Percentiles rank a stretch among this genome's conserved stretches.
These are phyloP conservation scores for Rhynchospora pubera DNA, from an alignment of 176 grass and related monocot genomes.

Conservation along the genomic window DNA sequence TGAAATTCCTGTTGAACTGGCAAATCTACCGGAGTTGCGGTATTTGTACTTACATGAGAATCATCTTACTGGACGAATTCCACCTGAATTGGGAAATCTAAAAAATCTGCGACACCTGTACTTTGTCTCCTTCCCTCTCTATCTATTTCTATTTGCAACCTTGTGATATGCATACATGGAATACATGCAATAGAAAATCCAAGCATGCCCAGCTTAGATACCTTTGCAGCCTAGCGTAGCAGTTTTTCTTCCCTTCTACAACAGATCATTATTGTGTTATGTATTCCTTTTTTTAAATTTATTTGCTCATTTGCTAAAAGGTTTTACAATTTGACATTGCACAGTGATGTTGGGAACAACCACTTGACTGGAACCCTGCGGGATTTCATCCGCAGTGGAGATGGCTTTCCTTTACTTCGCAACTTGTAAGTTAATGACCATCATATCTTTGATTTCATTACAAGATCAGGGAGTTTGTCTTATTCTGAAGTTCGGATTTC, in stretches of 20 bases:
- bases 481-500: conserved; percentile 20
- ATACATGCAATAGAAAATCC: not conserved
- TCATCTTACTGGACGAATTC: conserved; percentile 59
- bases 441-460: conserved; percentile 5
- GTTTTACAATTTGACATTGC: not conserved
- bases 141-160: not conserved
- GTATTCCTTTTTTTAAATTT: not conserved
- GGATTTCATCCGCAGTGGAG: conserved; percentile 62
- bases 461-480: conserved; percentile 9
- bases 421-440: conserved; percentile 59
- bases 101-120: conserved; percentile 91
- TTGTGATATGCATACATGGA: not conserved
- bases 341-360: conserved; percentile 88
- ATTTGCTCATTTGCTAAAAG: not conserved
- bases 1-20: conserved; percentile 87
- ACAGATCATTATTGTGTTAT: not conserved
- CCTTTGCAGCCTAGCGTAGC: not conserved
- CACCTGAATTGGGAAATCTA: conserved; percentile 68
- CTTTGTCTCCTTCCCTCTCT: conserved; percentile 11
- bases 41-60: conserved; percentile 96
- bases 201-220: not conserved
- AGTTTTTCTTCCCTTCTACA: not conserved
- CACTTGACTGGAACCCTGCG: conserved; percentile 69
- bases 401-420: conserved; percentile 77
- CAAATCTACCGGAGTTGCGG: conserved; percentile 70